Evolutionary conservation across 2,329 filamentous ascomycete species (phyloP).

Genomic region (Colletotrichum horii): DNA sequence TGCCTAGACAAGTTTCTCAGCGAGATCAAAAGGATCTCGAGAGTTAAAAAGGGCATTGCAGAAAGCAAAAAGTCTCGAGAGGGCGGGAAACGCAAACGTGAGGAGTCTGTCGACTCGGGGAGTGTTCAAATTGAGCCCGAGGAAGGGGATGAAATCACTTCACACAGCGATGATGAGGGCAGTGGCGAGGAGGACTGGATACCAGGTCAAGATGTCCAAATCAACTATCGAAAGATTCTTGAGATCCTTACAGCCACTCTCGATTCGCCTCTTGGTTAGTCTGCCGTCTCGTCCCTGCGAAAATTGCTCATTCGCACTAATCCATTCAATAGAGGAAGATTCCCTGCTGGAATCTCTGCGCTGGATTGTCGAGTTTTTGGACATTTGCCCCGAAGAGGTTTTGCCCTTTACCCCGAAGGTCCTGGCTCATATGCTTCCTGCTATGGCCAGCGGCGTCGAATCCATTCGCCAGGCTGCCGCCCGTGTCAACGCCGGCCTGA

Average conservation of each 20-base stretch:
- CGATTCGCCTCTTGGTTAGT: conserved; percentile 77
- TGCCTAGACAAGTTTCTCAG: conserved; percentile 88
- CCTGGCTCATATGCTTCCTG: conserved; percentile 88
- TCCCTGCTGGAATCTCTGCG: conserved; percentile 88
- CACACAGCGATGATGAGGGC: conserved; percentile 59
- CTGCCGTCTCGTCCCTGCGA: neutral
- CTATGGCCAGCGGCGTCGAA: conserved; percentile 91
- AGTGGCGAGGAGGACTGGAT: conserved; percentile 92
- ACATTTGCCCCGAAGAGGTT: conserved; percentile 97
- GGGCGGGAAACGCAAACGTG: conserved; percentile 72
- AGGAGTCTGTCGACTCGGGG: conserved; percentile 71
- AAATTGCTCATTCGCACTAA: neutral
- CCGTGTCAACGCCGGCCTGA: conserved; percentile 86
- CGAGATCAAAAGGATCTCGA: conserved; percentile 93
- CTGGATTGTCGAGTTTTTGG: conserved; percentile 96
- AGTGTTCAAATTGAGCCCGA: conserved; percentile 65
- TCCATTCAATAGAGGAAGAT: conserved; percentile 72
- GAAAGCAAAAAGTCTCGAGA: conserved; percentile 79
- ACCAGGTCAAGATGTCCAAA: conserved; percentile 93
- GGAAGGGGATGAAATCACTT: conserved; percentile 65
- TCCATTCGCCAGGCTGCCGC: conserved; percentile 87
- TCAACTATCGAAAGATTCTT: conserved; percentile 90
- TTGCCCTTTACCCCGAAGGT: conserved; percentile 93
- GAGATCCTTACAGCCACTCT: conserved; percentile 91
- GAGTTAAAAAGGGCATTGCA: conserved; percentile 88